Evolutionary conservation across 176 grass and related monocot genomes (phyloP).

Genomic region (Phyllostachys edulis): DNA sequence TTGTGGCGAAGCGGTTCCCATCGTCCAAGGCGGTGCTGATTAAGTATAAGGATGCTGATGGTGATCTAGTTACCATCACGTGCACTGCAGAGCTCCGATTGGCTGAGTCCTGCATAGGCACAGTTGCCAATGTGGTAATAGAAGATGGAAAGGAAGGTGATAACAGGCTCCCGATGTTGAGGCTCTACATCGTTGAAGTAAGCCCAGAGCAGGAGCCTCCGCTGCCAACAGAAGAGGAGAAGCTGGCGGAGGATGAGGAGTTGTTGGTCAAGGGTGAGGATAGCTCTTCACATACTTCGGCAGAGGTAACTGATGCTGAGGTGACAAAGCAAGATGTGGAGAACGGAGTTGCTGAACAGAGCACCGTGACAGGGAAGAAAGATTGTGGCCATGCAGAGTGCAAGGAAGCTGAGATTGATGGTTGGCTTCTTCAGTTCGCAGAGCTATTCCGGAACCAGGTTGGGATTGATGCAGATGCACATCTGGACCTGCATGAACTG

Average conservation of each 20-base stretch:
- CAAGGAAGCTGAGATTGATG: constrained; percentile 96
- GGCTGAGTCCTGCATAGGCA: constrained; percentile 58
- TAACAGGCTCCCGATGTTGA: constrained; percentile 54
- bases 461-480: constrained; percentile 90
- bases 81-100: constrained; percentile 67
- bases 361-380: constrained; percentile 37
- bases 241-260: constrained; percentile 56
- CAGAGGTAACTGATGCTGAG: constrained; percentile 30
- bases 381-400: constrained; percentile 84
- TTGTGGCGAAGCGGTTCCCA: constrained; percentile 65
- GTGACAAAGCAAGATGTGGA: constrained; percentile 40
- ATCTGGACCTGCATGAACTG: constrained; percentile 91
- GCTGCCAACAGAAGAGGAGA: constrained; percentile 52
- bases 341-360: constrained; percentile 33
- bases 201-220: constrained; percentile 75
- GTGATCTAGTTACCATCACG: constrained; percentile 90
- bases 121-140: constrained; percentile 9
- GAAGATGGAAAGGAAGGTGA: constrained; percentile 35
- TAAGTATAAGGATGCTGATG: constrained; percentile 90
- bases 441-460: constrained; percentile 92
- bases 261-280: constrained; percentile 50
- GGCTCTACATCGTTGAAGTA: constrained; percentile 83
- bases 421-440: constrained; percentile 92
- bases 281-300: constrained; percentile 24
- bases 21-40: constrained; percentile 91